These are phyloP conservation scores for Eucalyptus regnans DNA, from an alignment of 345 rosid genomes.

Conservation along the genomic window DNA sequence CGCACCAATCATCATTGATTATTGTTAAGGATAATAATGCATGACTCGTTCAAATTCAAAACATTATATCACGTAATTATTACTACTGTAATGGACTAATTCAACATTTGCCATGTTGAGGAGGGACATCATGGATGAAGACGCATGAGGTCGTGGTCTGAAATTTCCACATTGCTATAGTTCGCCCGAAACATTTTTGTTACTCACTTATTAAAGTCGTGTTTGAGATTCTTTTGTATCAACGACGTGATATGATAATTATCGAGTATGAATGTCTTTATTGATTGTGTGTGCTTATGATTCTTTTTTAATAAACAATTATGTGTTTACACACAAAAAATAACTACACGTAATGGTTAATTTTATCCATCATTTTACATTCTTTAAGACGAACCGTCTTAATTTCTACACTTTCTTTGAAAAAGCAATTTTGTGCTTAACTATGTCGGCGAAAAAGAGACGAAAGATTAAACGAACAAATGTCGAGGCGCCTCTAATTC, in stretches of 20 bases:
- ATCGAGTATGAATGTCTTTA: no score
- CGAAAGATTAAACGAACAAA: neutral
- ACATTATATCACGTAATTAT: no score
- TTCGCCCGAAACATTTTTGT: neutral
- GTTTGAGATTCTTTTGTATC: neutral
- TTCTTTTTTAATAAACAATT: neutral
- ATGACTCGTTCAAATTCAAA: no score
- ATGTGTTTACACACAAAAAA: no score
- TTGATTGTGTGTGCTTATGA: neutral
- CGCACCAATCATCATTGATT: neutral
- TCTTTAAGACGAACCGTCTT: neutral
- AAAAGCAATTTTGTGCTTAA: rapidly evolving
- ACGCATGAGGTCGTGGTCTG: neutral
- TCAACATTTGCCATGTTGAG: neutral
- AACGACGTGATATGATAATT: no score
- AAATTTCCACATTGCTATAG: neutral
- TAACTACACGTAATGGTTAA: neutral
- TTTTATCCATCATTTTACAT: neutral
- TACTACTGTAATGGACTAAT: no score
- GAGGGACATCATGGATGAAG: neutral
- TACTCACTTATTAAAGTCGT: no score
- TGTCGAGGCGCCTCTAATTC: neutral
- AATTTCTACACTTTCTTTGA: neutral
- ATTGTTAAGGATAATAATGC: no score
- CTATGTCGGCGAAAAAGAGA: neutral